These are phyloP conservation scores for Apiotrichum domesticum DNA, from an alignment of 1,284 basidiomycete species.

Conservation along the genomic window DNA sequence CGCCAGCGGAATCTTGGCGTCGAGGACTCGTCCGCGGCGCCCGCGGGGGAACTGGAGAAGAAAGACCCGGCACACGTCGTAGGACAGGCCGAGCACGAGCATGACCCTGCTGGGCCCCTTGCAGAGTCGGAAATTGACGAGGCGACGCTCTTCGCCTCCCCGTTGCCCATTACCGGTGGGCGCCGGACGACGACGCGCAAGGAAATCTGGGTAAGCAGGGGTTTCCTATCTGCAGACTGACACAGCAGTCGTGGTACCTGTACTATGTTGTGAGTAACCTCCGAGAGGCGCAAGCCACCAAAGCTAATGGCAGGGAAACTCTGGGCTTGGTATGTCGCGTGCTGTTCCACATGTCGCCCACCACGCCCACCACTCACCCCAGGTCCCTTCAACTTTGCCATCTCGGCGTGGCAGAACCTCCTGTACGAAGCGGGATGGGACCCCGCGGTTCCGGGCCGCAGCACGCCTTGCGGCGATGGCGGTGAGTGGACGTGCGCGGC, in stretches of 20 bases:
- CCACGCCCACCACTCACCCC: not conserved
- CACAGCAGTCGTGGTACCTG: slow-evolving; percentile 35
- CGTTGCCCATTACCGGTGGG: slow-evolving; percentile 34
- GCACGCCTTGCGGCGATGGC: slow-evolving; percentile 25
- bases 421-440: slow-evolving; percentile 40
- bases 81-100: no score
- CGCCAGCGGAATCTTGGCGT: no score
- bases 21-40: no score
- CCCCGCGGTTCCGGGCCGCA: slow-evolving; percentile 31
- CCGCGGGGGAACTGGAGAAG: no score
- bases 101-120: no score
- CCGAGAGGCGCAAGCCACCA: no score
- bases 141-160: slow-evolving; percentile 35
- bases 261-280: slow-evolving; percentile 27
- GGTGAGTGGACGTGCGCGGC: slow-evolving; percentile 11
- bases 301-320: slow-evolving; percentile 25
- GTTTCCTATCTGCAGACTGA: no score
- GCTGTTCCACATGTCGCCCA: not conserved
- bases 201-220: slow-evolving; percentile 35
- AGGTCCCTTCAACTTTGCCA: slow-evolving; percentile 45
- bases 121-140: slow-evolving; percentile 17
- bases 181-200: slow-evolving; percentile 35
- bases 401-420: slow-evolving; percentile 39
- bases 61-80: no score
- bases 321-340: slow-evolving; percentile 31